Evolutionary conservation across 1,139 yeast genomes (phyloP).

Genomic region (Taphrina communis): DNA sequence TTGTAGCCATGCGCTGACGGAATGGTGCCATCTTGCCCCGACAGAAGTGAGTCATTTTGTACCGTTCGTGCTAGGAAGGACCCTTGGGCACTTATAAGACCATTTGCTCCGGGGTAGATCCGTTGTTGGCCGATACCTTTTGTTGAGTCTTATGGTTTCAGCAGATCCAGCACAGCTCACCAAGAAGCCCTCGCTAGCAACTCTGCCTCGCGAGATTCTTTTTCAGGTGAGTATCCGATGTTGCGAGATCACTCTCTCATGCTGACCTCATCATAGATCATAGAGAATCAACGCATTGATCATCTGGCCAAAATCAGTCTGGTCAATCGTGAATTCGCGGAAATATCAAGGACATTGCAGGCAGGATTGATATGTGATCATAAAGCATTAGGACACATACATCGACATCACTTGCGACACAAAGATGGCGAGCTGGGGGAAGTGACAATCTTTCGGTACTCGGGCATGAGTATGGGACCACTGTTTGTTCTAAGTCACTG

Average conservation of each 20-base stretch:
- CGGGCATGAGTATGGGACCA: slow-evolving; percentile 19
- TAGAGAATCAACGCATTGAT: slow-evolving; percentile 15
- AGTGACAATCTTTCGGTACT: slow-evolving; percentile 23
- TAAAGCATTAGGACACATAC: slow-evolving; percentile 18
- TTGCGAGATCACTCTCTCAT: too few relatives aligned
- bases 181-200: neutral
- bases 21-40: slow-evolving; percentile 5
- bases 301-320: slow-evolving; percentile 23
- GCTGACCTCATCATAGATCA: neutral
- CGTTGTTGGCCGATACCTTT: too few relatives aligned
- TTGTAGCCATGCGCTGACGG: slow-evolving; percentile 6
- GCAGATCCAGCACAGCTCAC: neutral
- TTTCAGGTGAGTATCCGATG: neutral
- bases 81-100: neutral
- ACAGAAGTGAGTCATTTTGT: slow-evolving; percentile 8
- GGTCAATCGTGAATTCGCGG: slow-evolving; percentile 19
- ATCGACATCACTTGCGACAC: slow-evolving; percentile 23
- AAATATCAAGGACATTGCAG: slow-evolving; percentile 12
- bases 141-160: neutral
- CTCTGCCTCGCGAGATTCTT: slow-evolving; percentile 16
- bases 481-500: too few relatives aligned
- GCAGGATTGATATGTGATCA: slow-evolving; percentile 22
- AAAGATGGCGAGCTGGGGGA: slow-evolving; percentile 17
- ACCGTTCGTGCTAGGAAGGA: neutral
- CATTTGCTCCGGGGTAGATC: neutral